Evolutionary conservation across 1,284 basidiomycete genomes (phyloP).

Genomic region (Ganoderma leucocontextum): DNA sequence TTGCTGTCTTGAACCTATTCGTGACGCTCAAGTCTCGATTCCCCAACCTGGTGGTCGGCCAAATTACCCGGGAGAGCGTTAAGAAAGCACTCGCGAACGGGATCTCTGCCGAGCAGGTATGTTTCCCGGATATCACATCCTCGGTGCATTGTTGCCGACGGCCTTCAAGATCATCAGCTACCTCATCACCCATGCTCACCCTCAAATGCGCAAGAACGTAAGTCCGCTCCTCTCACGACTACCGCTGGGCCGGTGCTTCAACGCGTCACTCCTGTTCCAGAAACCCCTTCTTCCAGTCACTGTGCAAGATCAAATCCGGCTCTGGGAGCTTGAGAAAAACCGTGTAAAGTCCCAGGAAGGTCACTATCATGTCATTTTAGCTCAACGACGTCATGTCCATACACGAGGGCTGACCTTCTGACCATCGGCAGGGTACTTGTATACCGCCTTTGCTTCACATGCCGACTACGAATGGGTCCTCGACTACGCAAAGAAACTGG

Average conservation of each 20-base stretch:
- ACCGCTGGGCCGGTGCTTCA: slow-evolving; percentile 9
- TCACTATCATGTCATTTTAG: slow-evolving; percentile 45
- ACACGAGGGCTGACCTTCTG: slow-evolving; percentile 36
- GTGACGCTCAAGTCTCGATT: slow-evolving; percentile 93
- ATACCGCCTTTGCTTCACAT: slow-evolving; percentile 86
- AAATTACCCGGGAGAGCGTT: slow-evolving; percentile 94
- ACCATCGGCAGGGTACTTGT: slow-evolving; percentile 75
- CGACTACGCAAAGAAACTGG: slow-evolving; percentile 85
- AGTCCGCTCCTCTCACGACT: slow-evolving; percentile 36
- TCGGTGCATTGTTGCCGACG: slow-evolving; percentile 19
- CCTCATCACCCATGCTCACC: slow-evolving; percentile 93
- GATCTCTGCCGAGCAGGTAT: slow-evolving; percentile 94
- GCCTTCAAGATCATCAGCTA: slow-evolving; percentile 89
- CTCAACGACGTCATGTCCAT: slow-evolving; percentile 32
- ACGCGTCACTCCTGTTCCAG: slow-evolving; percentile 47
- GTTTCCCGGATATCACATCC: slow-evolving; percentile 13
- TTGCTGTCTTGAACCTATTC: slow-evolving; percentile 95
- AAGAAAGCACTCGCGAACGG: slow-evolving; percentile 94
- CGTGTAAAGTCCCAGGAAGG: slow-evolving; percentile 89
- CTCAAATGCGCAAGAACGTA: slow-evolving; percentile 96
- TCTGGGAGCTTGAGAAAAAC: slow-evolving; percentile 98
- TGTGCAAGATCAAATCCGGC: slow-evolving; percentile 96
- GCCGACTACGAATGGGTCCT: slow-evolving; percentile 90
- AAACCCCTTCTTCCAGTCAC: slow-evolving; percentile 93
- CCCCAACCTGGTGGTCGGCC: slow-evolving; percentile 95